Evolutionary conservation across 169 alveolate species (phyloP), one percentile per base, ranked within the genome.

Genomic region (Theileria orientalis): DNA sequence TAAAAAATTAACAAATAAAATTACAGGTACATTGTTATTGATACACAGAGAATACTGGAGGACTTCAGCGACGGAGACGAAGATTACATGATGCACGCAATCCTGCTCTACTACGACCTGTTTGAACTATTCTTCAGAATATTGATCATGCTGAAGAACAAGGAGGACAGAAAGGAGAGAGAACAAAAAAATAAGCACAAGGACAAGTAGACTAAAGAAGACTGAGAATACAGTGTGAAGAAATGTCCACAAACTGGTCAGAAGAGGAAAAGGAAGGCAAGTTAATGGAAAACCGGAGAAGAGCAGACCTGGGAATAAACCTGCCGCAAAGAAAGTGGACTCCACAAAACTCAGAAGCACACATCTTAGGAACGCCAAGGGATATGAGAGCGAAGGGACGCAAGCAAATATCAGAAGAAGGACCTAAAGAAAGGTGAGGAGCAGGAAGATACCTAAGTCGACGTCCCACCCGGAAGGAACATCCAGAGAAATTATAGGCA

Each of bases 21-120:
- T 5, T n/a, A 47, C 21, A 47, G 57, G 57, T 47, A 47, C 11
- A 47, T 47, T 47, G 57, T 27, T 2, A n/a, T 47, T 64, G 84
- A 79, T 63, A 79, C 87, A 2, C 87, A 79, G 32, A 32, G 69
- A 32, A 64, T 71, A 21, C 77, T 79, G 27, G 19, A n/a, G 27
- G 83, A 72, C 29, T 71, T 79, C 74, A 19, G 37, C 57, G 9
- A 33, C 33, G 87, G 87, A 19, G 27, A 54, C 21, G 63, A 60
- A n/a, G 83, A 79, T 42, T 73, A 19, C 73, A 13, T 79, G 29
- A 2, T 30, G 42, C 87, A 79, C 35, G 87, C 87, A 5, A 35
- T 79, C 32, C 25, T 57, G 68, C 78, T 79, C 33, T 79, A 79
- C 57, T 64, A 60, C 40, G 87, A 79, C 68, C 37, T 79, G 8